phyloP scores from a whole-genome alignment of 495 filamentous ascomycete species.

The Choiromyces venosus region DNA sequence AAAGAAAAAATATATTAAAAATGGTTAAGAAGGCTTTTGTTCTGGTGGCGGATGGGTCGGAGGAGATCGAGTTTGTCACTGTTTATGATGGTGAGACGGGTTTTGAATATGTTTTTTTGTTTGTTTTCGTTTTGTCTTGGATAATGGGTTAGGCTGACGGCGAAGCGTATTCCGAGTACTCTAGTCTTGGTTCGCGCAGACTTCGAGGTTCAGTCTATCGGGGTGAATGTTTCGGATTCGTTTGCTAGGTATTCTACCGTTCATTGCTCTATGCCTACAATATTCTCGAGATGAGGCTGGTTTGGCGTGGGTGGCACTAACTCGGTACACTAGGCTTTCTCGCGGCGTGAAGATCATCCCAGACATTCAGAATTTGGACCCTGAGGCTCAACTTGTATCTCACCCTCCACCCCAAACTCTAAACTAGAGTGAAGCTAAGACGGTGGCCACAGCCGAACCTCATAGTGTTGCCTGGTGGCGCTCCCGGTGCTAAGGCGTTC shows the following conservation, averaged over 20 bases:
- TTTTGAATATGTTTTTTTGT: neutral
- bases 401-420: neutral
- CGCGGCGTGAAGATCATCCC: conserved; percentile 30
- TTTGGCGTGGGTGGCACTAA: too few relatives aligned
- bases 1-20: neutral
- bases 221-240: conserved; percentile 13
- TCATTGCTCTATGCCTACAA: neutral
- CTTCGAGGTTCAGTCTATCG: conserved; percentile 20
- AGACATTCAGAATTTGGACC: conserved; percentile 14
- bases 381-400: neutral
- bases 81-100: conserved; percentile 28
- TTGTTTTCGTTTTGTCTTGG: neutral
- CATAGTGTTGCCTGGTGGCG: conserved; percentile 30
- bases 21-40: conserved; percentile 12
- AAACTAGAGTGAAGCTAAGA: neutral
- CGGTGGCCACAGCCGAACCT: conserved; percentile 12
- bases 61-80: conserved; percentile 35
- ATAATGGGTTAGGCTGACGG: neutral
- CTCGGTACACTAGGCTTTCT: conserved; percentile 8
- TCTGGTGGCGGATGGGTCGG: conserved; percentile 30
- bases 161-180: neutral
- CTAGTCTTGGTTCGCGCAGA: conserved; percentile 30
- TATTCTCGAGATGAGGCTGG: neutral
- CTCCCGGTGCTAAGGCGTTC: conserved; percentile 30
- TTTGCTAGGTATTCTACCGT: neutral